Evolutionary conservation across 2,329 filamentous ascomycete species (phyloP).

Genomic region (Pseudogymnoascus sp.): DNA sequence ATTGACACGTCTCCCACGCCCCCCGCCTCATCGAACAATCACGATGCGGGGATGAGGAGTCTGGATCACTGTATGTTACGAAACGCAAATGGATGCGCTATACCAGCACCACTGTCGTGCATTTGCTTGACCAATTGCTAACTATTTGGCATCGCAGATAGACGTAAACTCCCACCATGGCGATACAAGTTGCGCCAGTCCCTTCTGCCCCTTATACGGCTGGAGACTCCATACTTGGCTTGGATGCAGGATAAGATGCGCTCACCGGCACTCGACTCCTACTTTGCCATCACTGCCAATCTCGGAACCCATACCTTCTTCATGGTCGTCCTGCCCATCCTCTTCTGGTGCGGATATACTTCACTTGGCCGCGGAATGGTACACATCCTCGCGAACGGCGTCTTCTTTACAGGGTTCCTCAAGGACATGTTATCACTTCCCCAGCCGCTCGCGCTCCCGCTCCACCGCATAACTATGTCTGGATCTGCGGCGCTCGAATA

Average conservation of each 20-base stretch:
- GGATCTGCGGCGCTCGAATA: constrained; percentile 93
- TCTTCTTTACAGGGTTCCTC: constrained; percentile 85
- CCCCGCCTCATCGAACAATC: constrained; percentile 15
- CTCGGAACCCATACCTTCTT: constrained; percentile 98
- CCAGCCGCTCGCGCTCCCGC: constrained; percentile 81
- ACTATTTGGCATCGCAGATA: constrained; percentile 50
- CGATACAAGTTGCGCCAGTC: constrained; percentile 76
- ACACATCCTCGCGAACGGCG: constrained; percentile 70
- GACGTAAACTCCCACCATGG: constrained; percentile 77
- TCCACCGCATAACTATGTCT: constrained; percentile 95
- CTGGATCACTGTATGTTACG: constrained; percentile 64
- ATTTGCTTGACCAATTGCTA: neutral
- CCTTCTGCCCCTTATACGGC: constrained; percentile 79
- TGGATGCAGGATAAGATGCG: constrained; percentile 75
- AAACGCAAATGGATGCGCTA: neutral
- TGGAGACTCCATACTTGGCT: constrained; percentile 92
- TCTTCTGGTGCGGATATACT: constrained; percentile 93
- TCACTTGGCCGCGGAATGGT: constrained; percentile 64
- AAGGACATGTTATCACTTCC: constrained; percentile 94
- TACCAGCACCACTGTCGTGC: constrained; percentile 10
- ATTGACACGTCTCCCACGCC: neutral
- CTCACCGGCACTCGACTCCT: constrained; percentile 81
- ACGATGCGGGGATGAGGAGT: constrained; percentile 73
- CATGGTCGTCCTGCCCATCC: constrained; percentile 88
- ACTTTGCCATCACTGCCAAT: constrained; percentile 95